Conservation (phyloP, 2,329 filamentous ascomycete species). For the Tothia fuscella region DNA sequence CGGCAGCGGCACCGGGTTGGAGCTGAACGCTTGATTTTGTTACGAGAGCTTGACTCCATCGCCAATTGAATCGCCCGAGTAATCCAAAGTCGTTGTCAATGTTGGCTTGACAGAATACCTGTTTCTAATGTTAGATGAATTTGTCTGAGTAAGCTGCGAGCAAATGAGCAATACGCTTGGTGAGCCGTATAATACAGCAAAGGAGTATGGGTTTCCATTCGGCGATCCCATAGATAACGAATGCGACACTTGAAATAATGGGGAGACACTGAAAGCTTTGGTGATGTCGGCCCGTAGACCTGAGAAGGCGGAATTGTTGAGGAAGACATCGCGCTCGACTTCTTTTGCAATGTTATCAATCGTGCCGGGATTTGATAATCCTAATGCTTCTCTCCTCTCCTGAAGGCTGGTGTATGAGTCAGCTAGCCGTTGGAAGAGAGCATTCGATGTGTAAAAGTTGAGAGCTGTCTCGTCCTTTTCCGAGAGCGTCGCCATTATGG, state of each 20-base stretch:
- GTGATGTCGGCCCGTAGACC: constrained; percentile 92
- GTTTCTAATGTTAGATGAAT: constrained; percentile 2
- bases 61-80: constrained; percentile 82
- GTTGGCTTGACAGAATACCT: constrained; percentile 94
- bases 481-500: constrained; percentile 8
- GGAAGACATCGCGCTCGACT: constrained; percentile 90
- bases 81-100: constrained; percentile 86
- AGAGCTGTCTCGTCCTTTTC: constrained; percentile 5
- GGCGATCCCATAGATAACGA: constrained; percentile 88
- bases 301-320: constrained; percentile 94
- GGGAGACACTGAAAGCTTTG: constrained; percentile 87
- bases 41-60: constrained; percentile 69
- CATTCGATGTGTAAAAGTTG: constrained; percentile 58
- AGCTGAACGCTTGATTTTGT: constrained; percentile 85
- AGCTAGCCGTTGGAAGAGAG: constrained; percentile 54
- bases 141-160: neutral
- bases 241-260: constrained; percentile 94
- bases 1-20: constrained; percentile 53
- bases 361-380: constrained; percentile 82
- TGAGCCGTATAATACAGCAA: constrained; percentile 86
- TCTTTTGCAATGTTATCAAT: constrained; percentile 83
- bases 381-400: constrained; percentile 75
- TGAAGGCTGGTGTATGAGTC: constrained; percentile 74
- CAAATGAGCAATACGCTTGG: constrained; percentile 50
- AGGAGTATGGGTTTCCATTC: constrained; percentile 85